Percentiles rank a stretch among this genome's conserved stretches.
These are phyloP conservation scores for Conringia planisiliqua DNA, from an alignment of 345 rosid genomes.

Conservation along the genomic window DNA sequence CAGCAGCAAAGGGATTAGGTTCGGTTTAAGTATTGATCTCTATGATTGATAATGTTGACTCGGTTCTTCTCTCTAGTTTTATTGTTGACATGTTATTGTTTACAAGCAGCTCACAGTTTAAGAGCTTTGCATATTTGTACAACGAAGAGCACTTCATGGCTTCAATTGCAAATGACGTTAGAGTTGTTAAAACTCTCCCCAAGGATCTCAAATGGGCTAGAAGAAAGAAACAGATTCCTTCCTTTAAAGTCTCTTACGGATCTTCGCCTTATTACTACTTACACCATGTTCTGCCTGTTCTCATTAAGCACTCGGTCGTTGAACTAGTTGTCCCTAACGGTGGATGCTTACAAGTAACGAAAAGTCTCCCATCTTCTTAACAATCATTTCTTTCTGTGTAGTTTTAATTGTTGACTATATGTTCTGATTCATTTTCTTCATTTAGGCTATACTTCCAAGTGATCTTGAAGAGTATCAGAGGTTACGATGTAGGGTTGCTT, in stretches of 20 bases:
- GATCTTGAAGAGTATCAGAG: slow-evolving; percentile 89
- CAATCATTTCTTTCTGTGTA: background rate
- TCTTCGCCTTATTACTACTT: slow-evolving; percentile 85
- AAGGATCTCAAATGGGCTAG: slow-evolving; percentile 85
- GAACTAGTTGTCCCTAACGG: slow-evolving; percentile 88
- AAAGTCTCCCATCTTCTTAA: background rate
- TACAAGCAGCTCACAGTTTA: slow-evolving; percentile 75
- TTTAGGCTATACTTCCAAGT: slow-evolving; percentile 75
- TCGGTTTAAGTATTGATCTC: background rate
- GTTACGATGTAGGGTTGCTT: slow-evolving; percentile 89
- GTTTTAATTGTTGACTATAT: background rate
- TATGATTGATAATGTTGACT: background rate
- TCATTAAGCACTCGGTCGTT: slow-evolving; percentile 80
- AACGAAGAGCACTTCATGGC: slow-evolving; percentile 84
- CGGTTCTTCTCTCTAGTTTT: background rate
- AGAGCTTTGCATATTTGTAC: slow-evolving; percentile 95
- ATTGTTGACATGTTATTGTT: background rate
- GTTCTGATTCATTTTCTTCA: background rate
- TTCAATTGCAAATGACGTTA: slow-evolving; percentile 67
- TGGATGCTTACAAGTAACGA: slow-evolving; percentile 84
- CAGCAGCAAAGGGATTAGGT: slow-evolving; percentile 99
- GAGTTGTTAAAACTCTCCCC: slow-evolving; percentile 86
- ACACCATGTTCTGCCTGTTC: slow-evolving; percentile 83
- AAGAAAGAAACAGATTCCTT: slow-evolving; percentile 82
- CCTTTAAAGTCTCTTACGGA: slow-evolving; percentile 68